Evolutionary conservation across 2,329 filamentous ascomycete genomes (phyloP), one percentile per base, ranked within the genome.

Genomic region (Fonsecaea pugnacius): DNA sequence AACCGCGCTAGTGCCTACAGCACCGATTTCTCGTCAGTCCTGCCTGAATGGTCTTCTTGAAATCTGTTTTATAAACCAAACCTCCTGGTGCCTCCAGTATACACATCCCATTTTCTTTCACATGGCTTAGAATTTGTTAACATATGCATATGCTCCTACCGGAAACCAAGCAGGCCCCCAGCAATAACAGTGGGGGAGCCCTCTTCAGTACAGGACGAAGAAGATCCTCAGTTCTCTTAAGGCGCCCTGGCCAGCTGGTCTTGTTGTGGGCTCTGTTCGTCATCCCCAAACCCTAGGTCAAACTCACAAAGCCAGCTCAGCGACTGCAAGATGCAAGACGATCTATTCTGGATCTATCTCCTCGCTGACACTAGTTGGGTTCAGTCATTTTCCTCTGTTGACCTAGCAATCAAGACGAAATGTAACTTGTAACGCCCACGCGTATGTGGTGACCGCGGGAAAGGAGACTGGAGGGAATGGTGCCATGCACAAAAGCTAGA

Each of bases 291-390:
- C 48, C 27, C 14, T 46, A 62, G n/a, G 8, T n/a, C 48, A 58
- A 62, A 16, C 51, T 66, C 48, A 43, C 50, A n/a, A 21, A 30
- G 40, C 51, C 60, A 6, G n/a, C 62, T 24, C 46, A 61, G 38
- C 33, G 53, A 30, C 62, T 64, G 7, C 53, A 64, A 35, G 12
- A 24, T 33, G 40, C 38, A 12, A 52, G 46, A 30, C 78, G 82
- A 30, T 84, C 84, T 0, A 72, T 89, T 46, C 79, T 90, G 8
- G 84, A 85, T 30, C 58, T 87, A 89, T 73, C 79, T 90, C 35
- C 89, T 89, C 73, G 87, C 84, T 69, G 87, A 90, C 75, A 88
- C 86, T 4, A 85, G 83, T 24, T 90, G 87, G 87, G 78, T 90
- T 1, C 76, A 89, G n/a, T 86, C 87, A 65, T 78, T 90, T 8